Evolutionary conservation across 2,329 filamentous ascomycete species (phyloP).

Genomic region (Elsinoe perseae): DNA sequence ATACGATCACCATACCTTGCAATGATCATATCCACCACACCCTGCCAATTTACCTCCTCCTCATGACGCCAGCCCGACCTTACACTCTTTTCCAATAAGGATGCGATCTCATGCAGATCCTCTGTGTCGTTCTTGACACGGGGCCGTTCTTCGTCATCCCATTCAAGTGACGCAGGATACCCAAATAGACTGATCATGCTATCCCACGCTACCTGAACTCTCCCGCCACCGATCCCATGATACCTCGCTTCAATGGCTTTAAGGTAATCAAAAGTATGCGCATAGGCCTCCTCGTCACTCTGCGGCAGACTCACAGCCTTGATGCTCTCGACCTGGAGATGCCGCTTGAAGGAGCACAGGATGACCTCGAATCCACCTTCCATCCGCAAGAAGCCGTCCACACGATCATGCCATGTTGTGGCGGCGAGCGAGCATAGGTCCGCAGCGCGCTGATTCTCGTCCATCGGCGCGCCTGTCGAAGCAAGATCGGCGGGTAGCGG

Average conservation of each 20-base stretch:
- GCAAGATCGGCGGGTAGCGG: not conserved
- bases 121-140: conserved; percentile 33
- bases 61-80: not conserved
- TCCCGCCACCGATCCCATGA: conserved; percentile 37
- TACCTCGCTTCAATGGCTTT: conserved; percentile 37
- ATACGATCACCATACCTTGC: conserved; percentile 54
- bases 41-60: conserved; percentile 55
- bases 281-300: conserved; percentile 13
- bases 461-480: conserved; percentile 26
- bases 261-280: conserved; percentile 28
- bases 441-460: conserved; percentile 47
- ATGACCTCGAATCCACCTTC: conserved; percentile 66
- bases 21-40: conserved; percentile 57
- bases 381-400: conserved; percentile 61
- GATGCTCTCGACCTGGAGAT: conserved; percentile 33
- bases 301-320: conserved; percentile 22
- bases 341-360: conserved; percentile 52
- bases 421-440: conserved; percentile 49
- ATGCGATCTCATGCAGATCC: not conserved
- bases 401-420: conserved; percentile 41
- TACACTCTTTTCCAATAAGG: conserved; percentile 23
- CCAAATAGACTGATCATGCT: conserved; percentile 43
- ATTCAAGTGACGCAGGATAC: conserved; percentile 32
- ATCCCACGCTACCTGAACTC: conserved; percentile 43
- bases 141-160: conserved; percentile 29